Conservation (phyloP, 2,329 filamentous ascomycete species). For the Aspergillus fumigatiaffinis region DNA sequence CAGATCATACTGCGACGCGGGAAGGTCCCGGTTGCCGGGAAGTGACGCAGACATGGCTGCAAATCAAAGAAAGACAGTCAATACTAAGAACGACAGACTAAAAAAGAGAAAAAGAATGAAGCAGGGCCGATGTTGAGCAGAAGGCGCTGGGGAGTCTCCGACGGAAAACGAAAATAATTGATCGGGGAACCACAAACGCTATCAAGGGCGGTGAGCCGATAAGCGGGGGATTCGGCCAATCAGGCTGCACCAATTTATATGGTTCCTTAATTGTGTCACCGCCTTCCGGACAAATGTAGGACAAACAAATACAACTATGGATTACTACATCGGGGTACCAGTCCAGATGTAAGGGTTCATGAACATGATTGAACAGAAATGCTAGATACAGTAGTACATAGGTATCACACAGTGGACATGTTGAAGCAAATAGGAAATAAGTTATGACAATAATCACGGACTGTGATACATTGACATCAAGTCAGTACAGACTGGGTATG, state of each 20-base stretch:
- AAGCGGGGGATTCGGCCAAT: slow-evolving; percentile 22
- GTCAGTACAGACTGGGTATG: not conserved
- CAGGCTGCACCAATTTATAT: slow-evolving; percentile 1
- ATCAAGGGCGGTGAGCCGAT: slow-evolving; percentile 37
- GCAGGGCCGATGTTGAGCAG: slow-evolving; percentile 3
- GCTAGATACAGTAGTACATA: not conserved
- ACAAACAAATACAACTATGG: not conserved
- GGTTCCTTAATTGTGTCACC: not conserved
- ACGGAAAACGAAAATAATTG: slow-evolving; percentile 19
- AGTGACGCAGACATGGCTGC: slow-evolving; percentile 57
- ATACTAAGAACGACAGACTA: not conserved
- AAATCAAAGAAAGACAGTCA: slow-evolving; percentile 2
- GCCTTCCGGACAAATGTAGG: not conserved
- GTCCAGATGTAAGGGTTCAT: not conserved
- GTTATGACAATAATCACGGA: not conserved
- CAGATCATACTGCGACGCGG: slow-evolving; percentile 87
- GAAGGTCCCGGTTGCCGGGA: slow-evolving; percentile 71
- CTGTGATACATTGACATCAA: not conserved
- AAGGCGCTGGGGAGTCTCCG: slow-evolving; percentile 8
- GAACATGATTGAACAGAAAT: not conserved
- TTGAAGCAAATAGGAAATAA: not conserved
- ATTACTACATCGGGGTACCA: not conserved
- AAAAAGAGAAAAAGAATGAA: slow-evolving; percentile 8
- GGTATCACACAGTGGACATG: not conserved
- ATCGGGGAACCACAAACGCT: slow-evolving; percentile 12